Evolutionary conservation across 371 early-diverging fungal species (phyloP), one percentile per base, ranked within the genome.

Genomic region (Apophysomyces variabilis): DNA sequence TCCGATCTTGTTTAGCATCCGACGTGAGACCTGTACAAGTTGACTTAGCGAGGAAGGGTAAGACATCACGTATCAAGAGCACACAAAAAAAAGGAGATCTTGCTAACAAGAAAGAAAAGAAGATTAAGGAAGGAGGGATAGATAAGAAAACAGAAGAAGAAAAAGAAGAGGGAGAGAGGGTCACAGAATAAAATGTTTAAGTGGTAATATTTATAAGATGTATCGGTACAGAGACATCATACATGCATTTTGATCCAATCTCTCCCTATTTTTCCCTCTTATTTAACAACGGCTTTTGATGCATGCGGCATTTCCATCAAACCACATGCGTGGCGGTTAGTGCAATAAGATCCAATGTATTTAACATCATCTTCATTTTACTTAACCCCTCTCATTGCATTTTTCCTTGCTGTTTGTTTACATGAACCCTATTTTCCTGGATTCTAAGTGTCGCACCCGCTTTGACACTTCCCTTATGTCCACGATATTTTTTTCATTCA

Each of bases 21-120:
- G 59, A 4, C 63, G 62, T 62, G 68, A 68, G 16, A 47, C 62
- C 43, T 68, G 68, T 44, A 68, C 68, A 43, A 68, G 21, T 38
- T 68, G 68, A 41, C 58, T 57, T 16, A 54, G 32, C 14, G 60
- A 38, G 26, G 38, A 57, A 4, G 59, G 26, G 36, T n/a, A 32
- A 5, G 59, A 59, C 47, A 45, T 64, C 54, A 37, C 37, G 50
- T 43, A 35, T 38, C 5, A 16, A 56, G 8, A 21, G 39, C 37
- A 5, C 7, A 37, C 41, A 35, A 44, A 41, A 45, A 9, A 38
- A 57, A 54, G 37, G 38, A 36, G 16, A 45, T 21, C 35, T 14
- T 45, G 32, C 14, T 26, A 21, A 44, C 2, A 21, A 38, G 38
- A n/a, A 47, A 45, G 38, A 65, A 43, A 50, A 39, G 32, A 65